Base-by-base conservation (phyloP, 352 stramenopile species). In the Globisporangium mamillatum region DNA sequence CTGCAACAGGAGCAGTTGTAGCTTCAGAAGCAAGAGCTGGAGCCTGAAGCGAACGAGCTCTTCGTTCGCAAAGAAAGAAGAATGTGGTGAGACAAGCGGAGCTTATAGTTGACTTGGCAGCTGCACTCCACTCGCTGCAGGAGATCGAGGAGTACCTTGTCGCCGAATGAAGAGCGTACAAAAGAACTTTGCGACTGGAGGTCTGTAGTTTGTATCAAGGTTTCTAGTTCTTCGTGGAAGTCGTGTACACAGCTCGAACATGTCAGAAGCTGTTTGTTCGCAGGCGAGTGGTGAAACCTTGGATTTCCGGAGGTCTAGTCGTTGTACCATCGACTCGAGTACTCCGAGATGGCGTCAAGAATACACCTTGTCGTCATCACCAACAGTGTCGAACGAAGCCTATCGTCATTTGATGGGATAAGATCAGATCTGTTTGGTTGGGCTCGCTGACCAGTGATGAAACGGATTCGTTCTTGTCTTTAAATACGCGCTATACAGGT, bases 11-110 rank as follows among this genome's bases (percentile, higher is more conserved):
- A 73, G 16, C 65, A 78, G 27, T 53, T 78, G 34, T 18, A 27
- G 0, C 20, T 73, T 2, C 63, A 75, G 20, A 76, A 79, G 60
- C 76, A 73, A n/a, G 72, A 86, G 60, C 70, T 89, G 22, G 73
- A 78, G 20, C 59, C 82, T 12, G 76, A 77, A 38, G 73, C 79
- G 64, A 71, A 32, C 1, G 75, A 84, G 48, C 55, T 88, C 27
- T 60, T 75, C 70, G 70, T 60, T 75, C 70, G 70, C 32, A 71
- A 85, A 60, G 71, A 79, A 29, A 32, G 50, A 32, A 29, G 22
- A 14, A 57, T 3, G 9, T 32, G 50, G n/a, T 12, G 50, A 18
- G n/a, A 12, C 50, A 22, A 29, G n/a, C 4, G 2, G 25, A 32
- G 9, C 22, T 29, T 12, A 8, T 16, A 5, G n/a, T 9, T 1